Evolutionary conservation across 2,329 filamentous ascomycete genomes (phyloP), one percentile per base, ranked within the genome.

Genomic region (Triangularia setosa): DNA sequence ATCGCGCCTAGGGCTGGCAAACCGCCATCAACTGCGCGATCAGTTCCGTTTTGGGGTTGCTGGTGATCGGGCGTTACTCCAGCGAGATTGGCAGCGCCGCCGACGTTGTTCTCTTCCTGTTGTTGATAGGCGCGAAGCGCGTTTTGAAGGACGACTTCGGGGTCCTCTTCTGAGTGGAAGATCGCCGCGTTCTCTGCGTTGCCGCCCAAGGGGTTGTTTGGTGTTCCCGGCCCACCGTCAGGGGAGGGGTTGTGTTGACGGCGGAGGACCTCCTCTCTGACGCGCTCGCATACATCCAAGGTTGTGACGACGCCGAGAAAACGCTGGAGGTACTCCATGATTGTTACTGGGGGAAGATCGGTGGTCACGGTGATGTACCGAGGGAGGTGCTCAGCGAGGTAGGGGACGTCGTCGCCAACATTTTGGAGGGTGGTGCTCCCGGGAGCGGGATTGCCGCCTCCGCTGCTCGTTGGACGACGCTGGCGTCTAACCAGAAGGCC

Each of bases 301-400:
- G 75, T 81, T 1, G 84, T 76, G 61, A 87, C 84, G 35, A 87
- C 79, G 60, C 84, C 84, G 24, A 87, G 77, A 12, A 82, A 78
- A 57, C 84, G 81, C 54, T 85, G 74, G 40, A 88, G 76, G 60
- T 83, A 79, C 63, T 89, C 86, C 53, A 81, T 79, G 63, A 89
- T 87, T 55, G 84, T 82, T 48, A 83, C 80, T 0, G 86, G 86
- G 60, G 83, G 86, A 1, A 84, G 87, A 66, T 87, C 84, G 27
- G 83, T 73, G 9, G 79, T 80, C 65, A 89, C 80, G 66, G 75
- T 79, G 81, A 88, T 86, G 72, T 87, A 81, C 61, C 84, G 80
- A 16, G 84, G 84, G 5, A 89, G 78, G 61, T 83, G 83, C 65
- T 88, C 85, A 71, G 84, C 80, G 2, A 89, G 78, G 72, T 88